A percentile compares a stretch with the other conserved stretches of the same genome.
Conservation (phyloP, 2,329 filamentous ascomycete species). For the Sphaerulina vaccinii region DNA sequence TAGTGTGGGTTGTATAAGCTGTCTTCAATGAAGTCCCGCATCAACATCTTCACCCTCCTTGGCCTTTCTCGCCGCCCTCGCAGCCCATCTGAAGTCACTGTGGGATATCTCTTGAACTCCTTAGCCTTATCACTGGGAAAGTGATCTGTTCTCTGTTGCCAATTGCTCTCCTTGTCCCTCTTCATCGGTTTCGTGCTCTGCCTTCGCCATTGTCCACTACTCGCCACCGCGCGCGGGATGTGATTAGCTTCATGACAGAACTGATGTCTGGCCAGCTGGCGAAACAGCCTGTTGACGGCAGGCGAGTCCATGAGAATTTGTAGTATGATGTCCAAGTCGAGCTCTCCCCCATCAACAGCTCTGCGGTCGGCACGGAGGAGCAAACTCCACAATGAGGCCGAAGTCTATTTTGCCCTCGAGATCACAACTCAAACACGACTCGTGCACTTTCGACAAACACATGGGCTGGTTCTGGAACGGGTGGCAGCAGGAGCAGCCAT, state of each 20-base stretch:
- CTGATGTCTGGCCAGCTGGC: constrained; percentile 77
- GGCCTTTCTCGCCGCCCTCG: constrained; percentile 72
- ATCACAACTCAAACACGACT: too few relatives aligned
- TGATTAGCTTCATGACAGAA: constrained; percentile 41
- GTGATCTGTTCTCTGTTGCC: constrained; percentile 79
- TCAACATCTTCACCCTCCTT: constrained; percentile 89
- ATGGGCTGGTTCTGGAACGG: constrained; percentile 13
- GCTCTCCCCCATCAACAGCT: background rate
- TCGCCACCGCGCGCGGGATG: constrained; percentile 36
- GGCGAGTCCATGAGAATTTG: constrained; percentile 72
- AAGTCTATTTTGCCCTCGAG: too few relatives aligned
- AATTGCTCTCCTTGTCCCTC: constrained; percentile 64
- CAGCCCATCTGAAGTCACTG: constrained; percentile 79
- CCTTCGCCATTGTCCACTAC: constrained; percentile 15
- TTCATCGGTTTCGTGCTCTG: constrained; percentile 22
- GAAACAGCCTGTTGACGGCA: constrained; percentile 73
- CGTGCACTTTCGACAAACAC: background rate
- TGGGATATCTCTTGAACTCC: constrained; percentile 79
- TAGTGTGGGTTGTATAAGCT: constrained; percentile 48
- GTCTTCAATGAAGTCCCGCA: constrained; percentile 93
- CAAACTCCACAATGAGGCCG: too few relatives aligned
- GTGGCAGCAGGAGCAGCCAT: background rate
- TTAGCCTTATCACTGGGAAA: constrained; percentile 74
- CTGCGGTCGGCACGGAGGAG: background rate
- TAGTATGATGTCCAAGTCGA: background rate